Conservation (phyloP, 345 rosid species). For the Ailanthus altissimus region DNA sequence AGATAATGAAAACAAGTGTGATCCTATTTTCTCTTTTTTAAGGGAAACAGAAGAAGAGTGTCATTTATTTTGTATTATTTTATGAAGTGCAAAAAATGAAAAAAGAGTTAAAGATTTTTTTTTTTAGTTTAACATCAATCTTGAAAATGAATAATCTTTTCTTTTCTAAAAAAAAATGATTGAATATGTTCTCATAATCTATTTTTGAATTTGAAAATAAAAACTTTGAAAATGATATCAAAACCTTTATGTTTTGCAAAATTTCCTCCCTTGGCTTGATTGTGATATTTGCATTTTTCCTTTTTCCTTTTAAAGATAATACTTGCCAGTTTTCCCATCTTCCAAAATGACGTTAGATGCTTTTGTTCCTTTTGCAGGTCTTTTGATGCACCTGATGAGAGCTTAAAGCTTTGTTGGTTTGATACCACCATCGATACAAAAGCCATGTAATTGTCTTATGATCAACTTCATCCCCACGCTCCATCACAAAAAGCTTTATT, state of each 20-base stretch:
- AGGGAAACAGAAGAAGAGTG: too few species aligned
- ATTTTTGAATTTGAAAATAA: not conserved
- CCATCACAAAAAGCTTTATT: not conserved
- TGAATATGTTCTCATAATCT: not conserved
- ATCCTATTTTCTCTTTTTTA: too few species aligned
- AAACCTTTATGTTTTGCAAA: not conserved
- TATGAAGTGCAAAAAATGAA: too few species aligned
- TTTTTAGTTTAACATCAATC: too few species aligned
- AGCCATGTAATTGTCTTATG: conserved; percentile 11
- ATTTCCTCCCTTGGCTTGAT: not conserved
- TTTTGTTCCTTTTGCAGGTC: conserved; percentile 23
- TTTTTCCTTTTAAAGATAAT: not conserved
- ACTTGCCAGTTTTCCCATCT: not conserved
- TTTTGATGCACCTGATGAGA: conserved; percentile 26
- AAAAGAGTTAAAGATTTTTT: too few species aligned
- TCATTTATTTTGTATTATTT: too few species aligned
- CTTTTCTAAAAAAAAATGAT: too few species aligned
- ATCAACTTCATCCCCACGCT: not conserved
- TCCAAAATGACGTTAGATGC: not conserved
- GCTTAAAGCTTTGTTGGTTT: not conserved
- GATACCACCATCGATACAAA: not conserved
- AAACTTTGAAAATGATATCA: not conserved
- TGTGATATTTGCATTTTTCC: not conserved
- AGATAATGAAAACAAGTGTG: too few species aligned
- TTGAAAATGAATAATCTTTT: too few species aligned